These are phyloP conservation scores for Lagenidium sp. DNA, from an alignment of 352 stramenopile genomes.

Conservation along the genomic window DNA sequence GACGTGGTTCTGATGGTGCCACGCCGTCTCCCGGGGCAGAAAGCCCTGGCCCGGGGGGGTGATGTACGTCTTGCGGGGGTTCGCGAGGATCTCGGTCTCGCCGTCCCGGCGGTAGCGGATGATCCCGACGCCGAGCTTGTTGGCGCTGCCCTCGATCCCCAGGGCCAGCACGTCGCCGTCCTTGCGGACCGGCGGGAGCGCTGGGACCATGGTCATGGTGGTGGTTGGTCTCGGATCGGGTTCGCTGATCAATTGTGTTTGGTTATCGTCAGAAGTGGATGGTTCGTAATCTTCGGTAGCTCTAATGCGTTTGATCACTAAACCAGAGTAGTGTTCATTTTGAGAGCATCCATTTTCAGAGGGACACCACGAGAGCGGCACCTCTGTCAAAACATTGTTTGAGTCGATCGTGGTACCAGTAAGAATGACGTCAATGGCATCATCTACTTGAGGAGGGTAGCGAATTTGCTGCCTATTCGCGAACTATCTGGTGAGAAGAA, in stretches of 20 bases:
- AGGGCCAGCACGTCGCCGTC: slow-evolving; percentile 86
- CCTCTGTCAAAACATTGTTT: slow-evolving; percentile 13
- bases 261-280: too few relatives aligned
- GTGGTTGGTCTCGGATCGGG: neutral
- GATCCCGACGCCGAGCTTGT: slow-evolving; percentile 94
- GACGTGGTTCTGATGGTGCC: slow-evolving; percentile 98
- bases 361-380: slow-evolving; percentile 7
- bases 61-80: slow-evolving; percentile 99
- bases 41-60: slow-evolving; percentile 97
- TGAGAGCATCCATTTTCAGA: slow-evolving; percentile 10
- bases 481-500: neutral
- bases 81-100: slow-evolving; percentile 93
- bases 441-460: slow-evolving; percentile 14
- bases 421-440: slow-evolving; percentile 13
- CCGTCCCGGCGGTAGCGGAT: slow-evolving; percentile 60
- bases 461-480: slow-evolving; percentile 8
- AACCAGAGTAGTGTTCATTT: too few relatives aligned
- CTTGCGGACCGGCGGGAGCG: slow-evolving; percentile 38
- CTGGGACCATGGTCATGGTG: slow-evolving; percentile 5
- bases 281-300: too few relatives aligned
- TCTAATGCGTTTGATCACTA: too few relatives aligned
- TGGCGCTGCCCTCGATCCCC: slow-evolving; percentile 98
- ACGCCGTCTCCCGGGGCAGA: slow-evolving; percentile 96
- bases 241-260: too few relatives aligned
- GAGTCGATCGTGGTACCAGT: slow-evolving; percentile 5